Conservation (phyloP, 2,329 filamentous ascomycete genomes). For the Neobulgaria alba region DNA sequence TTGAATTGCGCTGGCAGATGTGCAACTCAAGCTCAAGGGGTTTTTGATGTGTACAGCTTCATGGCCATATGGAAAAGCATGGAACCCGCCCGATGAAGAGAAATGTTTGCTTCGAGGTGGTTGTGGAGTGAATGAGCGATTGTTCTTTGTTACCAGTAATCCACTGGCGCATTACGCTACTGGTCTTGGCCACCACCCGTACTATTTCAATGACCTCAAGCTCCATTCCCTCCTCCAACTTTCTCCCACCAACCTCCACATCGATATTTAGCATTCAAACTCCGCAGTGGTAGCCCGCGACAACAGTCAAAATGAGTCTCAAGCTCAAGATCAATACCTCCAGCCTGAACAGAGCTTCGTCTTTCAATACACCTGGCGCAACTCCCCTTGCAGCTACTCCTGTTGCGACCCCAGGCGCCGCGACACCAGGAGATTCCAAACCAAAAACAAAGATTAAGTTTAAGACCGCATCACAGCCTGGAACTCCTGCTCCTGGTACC, state of each 20-base stretch:
- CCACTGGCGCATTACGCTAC: too few relatives aligned
- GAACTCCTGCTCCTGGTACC: too few relatives aligned
- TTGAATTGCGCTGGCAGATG: conserved; percentile 2
- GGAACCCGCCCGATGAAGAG: not conserved
- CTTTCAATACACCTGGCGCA: conserved; percentile 5
- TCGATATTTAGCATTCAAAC: too few relatives aligned
- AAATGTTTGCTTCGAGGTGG: not conserved
- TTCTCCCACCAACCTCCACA: too few relatives aligned
- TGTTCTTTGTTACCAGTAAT: too few relatives aligned
- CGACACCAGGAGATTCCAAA: too few relatives aligned
- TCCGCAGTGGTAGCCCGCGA: too few relatives aligned
- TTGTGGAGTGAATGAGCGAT: too few relatives aligned
- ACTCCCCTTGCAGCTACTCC: too few relatives aligned
- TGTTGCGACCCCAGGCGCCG: not conserved
- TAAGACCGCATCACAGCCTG: conserved; percentile 18
- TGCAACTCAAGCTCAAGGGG: conserved; percentile 16
- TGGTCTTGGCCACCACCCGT: conserved; percentile 5
- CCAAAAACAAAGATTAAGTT: conserved; percentile 1
- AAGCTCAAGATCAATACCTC: conserved; percentile 21
- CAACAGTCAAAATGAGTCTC: conserved; percentile 21
- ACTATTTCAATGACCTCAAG: conserved; percentile 4
- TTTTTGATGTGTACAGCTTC: conserved; percentile 13
- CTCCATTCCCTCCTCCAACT: not conserved
- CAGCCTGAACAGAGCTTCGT: not conserved
- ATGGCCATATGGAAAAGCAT: conserved; percentile 14